phyloP scores from a whole-genome alignment of 176 grass and related monocot species.

The Echinochloa phyllopogon region DNA sequence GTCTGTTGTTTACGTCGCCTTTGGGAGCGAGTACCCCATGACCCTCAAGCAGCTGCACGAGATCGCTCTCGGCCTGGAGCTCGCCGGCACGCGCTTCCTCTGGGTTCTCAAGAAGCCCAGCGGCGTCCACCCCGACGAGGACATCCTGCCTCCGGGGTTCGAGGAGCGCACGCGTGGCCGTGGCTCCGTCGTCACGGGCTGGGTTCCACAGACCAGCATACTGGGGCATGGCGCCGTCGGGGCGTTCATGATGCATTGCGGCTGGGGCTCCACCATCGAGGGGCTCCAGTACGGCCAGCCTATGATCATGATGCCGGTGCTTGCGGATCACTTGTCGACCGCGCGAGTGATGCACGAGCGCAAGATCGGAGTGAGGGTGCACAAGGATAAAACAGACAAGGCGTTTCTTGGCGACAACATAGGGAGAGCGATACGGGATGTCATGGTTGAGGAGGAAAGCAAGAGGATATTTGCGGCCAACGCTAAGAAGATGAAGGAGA shows the following conservation, averaged over 20 bases:
- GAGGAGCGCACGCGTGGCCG: constrained; percentile 20
- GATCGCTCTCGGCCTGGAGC: constrained; percentile 55
- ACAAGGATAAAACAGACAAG: constrained; percentile 11
- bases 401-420: constrained; percentile 33
- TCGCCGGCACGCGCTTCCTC: constrained; percentile 21
- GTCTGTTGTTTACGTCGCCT: constrained; percentile 57
- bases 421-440: constrained; percentile 11
- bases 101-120: not conserved
- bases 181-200: not conserved
- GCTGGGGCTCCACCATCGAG: constrained; percentile 10
- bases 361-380: not conserved
- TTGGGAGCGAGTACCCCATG: constrained; percentile 55
- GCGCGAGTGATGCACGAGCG: not conserved
- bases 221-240: not conserved
- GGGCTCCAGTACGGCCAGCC: not conserved
- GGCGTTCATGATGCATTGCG: not conserved
- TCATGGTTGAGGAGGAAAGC: constrained; percentile 44
- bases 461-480: constrained; percentile 20
- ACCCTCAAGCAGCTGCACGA: constrained; percentile 38
- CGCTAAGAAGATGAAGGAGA: constrained; percentile 40
- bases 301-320: not conserved
- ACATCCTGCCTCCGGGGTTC: constrained; percentile 31
- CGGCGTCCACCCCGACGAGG: not conserved
- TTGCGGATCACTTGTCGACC: not conserved
- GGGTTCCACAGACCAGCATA: not conserved